Base-by-base conservation (phyloP, 2,329 filamentous ascomycete genomes). In the Fusarium dimerum region DNA sequence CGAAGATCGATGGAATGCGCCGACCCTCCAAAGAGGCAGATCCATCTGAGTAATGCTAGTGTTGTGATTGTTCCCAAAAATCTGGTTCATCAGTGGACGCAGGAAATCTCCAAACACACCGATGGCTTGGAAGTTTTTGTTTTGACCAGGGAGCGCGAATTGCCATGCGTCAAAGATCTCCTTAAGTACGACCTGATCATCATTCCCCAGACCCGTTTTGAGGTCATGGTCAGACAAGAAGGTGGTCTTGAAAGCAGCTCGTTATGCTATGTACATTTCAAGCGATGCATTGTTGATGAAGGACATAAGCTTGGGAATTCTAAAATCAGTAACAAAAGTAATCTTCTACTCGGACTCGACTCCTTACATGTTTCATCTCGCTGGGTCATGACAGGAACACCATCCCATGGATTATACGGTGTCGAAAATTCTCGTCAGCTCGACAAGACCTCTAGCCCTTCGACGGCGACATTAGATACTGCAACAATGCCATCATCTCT, bases 311-410 rank as follows among this genome's bases (percentile, higher is more conserved):
- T 96, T 52, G 90, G 90, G 0, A 87, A 89, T 38, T 82, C 82
- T 1, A 80, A 72, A 3, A 69, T 72, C 6, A 75, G 76, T 10
- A 76, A 76, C 47, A 83, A 78, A 60, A 90, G 84, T 42, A 77
- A 80, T 40, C 63, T 85, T 6, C 73, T 83, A 17, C 66, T 74
- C 3, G 75, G 78, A 2, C 68, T 86, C 2, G 78, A 85, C 16
- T 68, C 68, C 12, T 68, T 88, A n/a, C 73, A 79, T 11, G 74
- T 91, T 15, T 86, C 91, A 43, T 83, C 90, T 16, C 84, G 89
- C 10, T 97, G 93, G 93, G 84, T 96, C 5, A 88, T 96, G 1
- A 95, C 90, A 1, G 93, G 93, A 50, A 97, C 93, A 0, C 93
- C 93, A 3, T 91, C 92, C 1, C 87, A 86, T 56, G 90, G 92